phyloP scores from a whole-genome alignment of 176 grass and related monocot genomes.

The Aegilops umbellulata region DNA sequence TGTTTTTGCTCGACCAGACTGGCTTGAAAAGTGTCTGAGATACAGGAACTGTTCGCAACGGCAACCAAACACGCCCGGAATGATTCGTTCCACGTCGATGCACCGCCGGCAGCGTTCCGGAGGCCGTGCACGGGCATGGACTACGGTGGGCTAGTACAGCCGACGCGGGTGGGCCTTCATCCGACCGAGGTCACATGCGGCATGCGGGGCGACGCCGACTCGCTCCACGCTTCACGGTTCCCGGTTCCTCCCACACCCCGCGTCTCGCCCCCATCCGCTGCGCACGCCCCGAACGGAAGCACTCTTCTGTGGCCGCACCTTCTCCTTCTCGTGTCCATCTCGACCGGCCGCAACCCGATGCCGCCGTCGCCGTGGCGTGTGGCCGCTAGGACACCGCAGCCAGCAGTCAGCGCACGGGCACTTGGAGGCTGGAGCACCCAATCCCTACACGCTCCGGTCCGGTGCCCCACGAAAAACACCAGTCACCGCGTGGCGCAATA shows the following conservation, averaged over 20 bases:
- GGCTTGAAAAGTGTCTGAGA: too few relatives aligned
- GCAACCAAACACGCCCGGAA: too few relatives aligned
- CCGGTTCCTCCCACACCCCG: background rate
- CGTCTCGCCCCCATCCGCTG: constrained; percentile 9
- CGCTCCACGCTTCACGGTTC: background rate
- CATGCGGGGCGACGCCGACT: constrained; percentile 22
- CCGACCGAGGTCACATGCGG: constrained; percentile 44
- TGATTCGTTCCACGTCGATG: too few relatives aligned
- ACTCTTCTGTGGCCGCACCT: background rate
- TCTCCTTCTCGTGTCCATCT: too few relatives aligned
- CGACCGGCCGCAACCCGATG: too few relatives aligned
- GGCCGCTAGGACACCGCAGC: too few relatives aligned
- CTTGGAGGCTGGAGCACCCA: background rate
- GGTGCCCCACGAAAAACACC: background rate
- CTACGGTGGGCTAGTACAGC: background rate
- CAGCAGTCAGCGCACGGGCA: too few relatives aligned
- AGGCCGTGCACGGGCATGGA: too few relatives aligned
- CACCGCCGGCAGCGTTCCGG: too few relatives aligned
- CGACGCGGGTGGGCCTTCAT: background rate
- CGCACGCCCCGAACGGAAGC: background rate
- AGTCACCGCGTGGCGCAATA: constrained; percentile 20
- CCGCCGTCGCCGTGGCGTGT: too few relatives aligned
- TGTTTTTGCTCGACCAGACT: too few relatives aligned
- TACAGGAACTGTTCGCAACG: too few relatives aligned
- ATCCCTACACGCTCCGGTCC: background rate